Base-by-base conservation (phyloP, 495 filamentous ascomycete species). In the Tuber brumale region DNA sequence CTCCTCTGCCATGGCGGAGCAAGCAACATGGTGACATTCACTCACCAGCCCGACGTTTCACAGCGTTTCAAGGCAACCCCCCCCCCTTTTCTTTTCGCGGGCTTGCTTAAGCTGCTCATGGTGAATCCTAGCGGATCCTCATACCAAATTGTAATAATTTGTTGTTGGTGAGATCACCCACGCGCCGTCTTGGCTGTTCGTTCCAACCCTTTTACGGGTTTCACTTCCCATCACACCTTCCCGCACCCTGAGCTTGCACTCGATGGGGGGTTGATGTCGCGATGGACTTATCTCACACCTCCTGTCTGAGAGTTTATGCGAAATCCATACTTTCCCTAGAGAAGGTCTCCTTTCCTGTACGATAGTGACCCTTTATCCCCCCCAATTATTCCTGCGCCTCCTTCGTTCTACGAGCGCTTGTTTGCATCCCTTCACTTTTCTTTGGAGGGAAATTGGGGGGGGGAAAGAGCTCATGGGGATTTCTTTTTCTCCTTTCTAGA, bases 351-450 rank as follows among this genome's bases (percentile, higher is more conserved):
- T 66, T 66, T 66, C 27, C 31, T 66, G 57, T 66, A 66, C 10
- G 3, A 66, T 66, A 16, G 16, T 66, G 7, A 35, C 57, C 57
- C 57, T 19, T 66, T 66, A 16, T 66, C 14, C 37, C 57, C 14
- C 37, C 57, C 27, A 66, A 2, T 35, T 66, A 66, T 6, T 66
- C 27, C 27, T 66, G 57, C 57, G 57, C 57, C 57, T 66, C 57
- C 57, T 66, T 66, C 12, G 57, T 66, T 66, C 31, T 66, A 66
- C 57, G 27, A 35, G 57, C 57, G 57, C 57, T 66, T 66, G 57
- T 35, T 66, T 66, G 14, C 57, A 16, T 66, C 27, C 57, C 6
- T 35, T 66, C 18, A 18, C 27, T 16, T 66, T 66, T 18, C 27
- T 66, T 66, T 18, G 57, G 57, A 19, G 57, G 57, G 57, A 35